Evolutionary conservation across 768 basidiomycete species (phyloP).

Genomic region (Infundibulicybe gibba): DNA sequence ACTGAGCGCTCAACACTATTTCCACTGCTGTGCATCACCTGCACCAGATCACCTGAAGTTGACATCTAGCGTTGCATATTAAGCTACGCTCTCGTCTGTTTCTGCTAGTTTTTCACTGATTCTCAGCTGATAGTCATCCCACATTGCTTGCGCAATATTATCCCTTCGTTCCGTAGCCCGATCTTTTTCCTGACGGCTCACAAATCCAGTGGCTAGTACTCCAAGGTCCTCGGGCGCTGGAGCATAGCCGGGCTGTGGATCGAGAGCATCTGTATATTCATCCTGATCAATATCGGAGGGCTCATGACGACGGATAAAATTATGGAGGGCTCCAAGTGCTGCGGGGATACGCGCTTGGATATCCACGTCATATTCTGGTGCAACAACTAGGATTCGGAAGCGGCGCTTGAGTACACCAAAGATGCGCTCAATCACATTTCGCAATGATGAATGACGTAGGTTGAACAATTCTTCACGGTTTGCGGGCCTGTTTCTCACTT

Average conservation of each 20-base stretch:
- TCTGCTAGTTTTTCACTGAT: no score
- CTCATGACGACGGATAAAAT: conserved; percentile 14
- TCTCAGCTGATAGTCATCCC: conserved; percentile 18
- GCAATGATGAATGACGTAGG: conserved; percentile 31
- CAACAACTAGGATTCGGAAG: conserved; percentile 9
- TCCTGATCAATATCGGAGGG: not conserved
- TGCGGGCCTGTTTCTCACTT: conserved; percentile 28
- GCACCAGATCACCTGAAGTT: no score
- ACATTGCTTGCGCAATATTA: conserved; percentile 20
- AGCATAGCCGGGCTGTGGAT: not conserved
- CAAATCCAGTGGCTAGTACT: not conserved
- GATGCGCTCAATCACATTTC: no score
- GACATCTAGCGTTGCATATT: no score
- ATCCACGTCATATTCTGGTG: conserved; percentile 7
- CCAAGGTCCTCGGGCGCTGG: not conserved
- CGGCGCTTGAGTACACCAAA: conserved; percentile 14
- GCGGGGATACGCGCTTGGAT: conserved; percentile 15
- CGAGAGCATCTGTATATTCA: not conserved
- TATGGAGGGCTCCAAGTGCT: conserved; percentile 18
- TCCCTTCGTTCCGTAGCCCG: conserved; percentile 13
- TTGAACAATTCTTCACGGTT: conserved; percentile 38
- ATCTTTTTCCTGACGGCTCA: conserved; percentile 9
- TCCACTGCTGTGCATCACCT: no score
- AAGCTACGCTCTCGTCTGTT: no score
- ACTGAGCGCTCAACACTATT: no score